Base-by-base conservation (phyloP, 805 yeast species). In the Kodamaea lidongshanica region DNA sequence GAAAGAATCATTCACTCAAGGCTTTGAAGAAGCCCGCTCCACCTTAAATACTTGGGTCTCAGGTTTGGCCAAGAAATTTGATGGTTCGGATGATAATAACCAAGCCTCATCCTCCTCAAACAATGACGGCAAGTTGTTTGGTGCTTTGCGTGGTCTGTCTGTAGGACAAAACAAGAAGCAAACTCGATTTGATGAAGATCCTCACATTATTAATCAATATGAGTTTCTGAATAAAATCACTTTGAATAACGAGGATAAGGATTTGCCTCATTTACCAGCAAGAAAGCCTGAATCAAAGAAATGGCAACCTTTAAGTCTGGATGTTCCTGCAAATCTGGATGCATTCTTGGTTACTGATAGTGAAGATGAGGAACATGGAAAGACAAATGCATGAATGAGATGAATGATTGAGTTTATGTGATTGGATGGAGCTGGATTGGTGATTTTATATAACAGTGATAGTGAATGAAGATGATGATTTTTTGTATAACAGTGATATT, bases 1-100 rank as follows among this genome's bases (percentile, higher is more conserved):
- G 42, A 77, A 73, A 48, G 81, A 79, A 34, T 72, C 77, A 30
- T 69, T 88, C 31, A 65, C 72, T 24, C 79, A 79, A 47, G 86
- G 89, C 12, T 67, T 87, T 26, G 87, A 80, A 45, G 95, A 85
- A 45, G 86, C 95, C 2, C 74, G 79, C 33, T 65, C 72, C 27
- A 79, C 80, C 33, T 74, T 87, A 35, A 79, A 81, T 38, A 71
- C 77, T 10, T 87, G 95, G 95, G 74, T 84, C 28, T 73, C 73
- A 37, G 83, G 77, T 10, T 48, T 84, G 34, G 69, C 78, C 18
- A 76, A 74, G 60, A 71, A 66, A 45, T 56, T 64, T 35, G 57
- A 50, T 34, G 52, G 43, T 1, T 48, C 40, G 33, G 53, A 44
- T 25, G 46, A 44, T 5, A 37, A 41, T 12, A 17, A 12, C 35